A percentile compares a stretch with the other conserved stretches of the same genome.
phyloP scores from a whole-genome alignment of 352 stramenopile genomes.

The Phytophthora melonis region DNA sequence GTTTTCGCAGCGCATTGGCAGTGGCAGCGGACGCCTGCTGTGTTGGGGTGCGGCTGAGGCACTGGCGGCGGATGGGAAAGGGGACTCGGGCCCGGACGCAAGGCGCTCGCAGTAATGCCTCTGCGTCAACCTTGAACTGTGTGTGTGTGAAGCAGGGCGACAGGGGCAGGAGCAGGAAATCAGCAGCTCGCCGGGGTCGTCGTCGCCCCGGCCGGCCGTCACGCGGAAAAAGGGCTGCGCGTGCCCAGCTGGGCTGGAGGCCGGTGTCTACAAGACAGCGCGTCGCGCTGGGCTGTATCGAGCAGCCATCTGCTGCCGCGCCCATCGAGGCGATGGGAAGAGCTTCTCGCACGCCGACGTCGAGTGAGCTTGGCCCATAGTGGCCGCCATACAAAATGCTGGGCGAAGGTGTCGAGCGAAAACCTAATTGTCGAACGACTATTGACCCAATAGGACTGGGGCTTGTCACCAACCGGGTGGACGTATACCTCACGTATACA shows the following conservation, averaged over 20 bases:
- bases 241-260: background rate
- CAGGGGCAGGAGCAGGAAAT: background rate
- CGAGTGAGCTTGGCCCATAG: background rate
- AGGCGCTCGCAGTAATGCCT: background rate
- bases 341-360: background rate
- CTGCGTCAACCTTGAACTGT: background rate
- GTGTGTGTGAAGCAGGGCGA: background rate
- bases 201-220: too few species aligned
- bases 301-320: background rate
- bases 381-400: constrained; percentile 4
- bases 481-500: constrained; percentile 7
- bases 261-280: background rate
- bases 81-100: background rate
- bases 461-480: background rate
- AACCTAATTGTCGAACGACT: constrained; percentile 5
- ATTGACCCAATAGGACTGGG: constrained; percentile 10
- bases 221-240: background rate
- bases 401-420: too few species aligned
- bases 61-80: background rate
- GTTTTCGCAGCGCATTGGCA: background rate
- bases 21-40: background rate
- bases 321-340: background rate
- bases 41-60: background rate
- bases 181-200: background rate
- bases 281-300: background rate